These are phyloP conservation scores for Rhizoctonia solani DNA, from an alignment of 1,284 basidiomycete genomes.

Conservation along the genomic window DNA sequence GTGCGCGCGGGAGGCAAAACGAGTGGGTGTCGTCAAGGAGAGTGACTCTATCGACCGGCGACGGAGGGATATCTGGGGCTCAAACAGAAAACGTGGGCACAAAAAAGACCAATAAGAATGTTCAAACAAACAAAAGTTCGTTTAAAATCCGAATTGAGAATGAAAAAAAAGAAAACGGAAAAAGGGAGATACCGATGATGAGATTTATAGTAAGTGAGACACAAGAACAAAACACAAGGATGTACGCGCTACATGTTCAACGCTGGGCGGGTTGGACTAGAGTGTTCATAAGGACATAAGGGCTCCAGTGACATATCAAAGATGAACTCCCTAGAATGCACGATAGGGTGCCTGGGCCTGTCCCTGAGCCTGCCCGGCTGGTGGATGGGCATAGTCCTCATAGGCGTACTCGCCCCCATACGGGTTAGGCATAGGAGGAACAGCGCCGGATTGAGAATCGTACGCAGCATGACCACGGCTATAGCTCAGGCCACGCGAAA, in stretches of 20 bases:
- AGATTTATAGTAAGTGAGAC: background rate
- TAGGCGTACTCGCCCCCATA: constrained; percentile 27
- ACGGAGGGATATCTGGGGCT: constrained; percentile 32
- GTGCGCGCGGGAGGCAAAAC: constrained; percentile 16
- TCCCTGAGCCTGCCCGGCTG: background rate
- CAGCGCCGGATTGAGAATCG: constrained; percentile 24
- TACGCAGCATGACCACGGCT: constrained; percentile 16
- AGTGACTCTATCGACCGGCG: constrained; percentile 34
- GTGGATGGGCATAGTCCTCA: constrained; percentile 5
- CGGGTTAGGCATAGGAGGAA: constrained; percentile 13
- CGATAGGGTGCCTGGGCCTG: constrained; percentile 25
- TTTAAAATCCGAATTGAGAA: background rate
- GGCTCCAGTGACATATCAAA: background rate
- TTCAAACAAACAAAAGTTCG: constrained; percentile 28
- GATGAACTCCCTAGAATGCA: background rate
- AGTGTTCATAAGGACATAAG: constrained; percentile 21
- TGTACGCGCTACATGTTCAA: constrained; percentile 35
- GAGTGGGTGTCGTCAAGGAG: constrained; percentile 34
- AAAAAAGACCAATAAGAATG: constrained; percentile 16
- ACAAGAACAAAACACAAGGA: constrained; percentile 11
- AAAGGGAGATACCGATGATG: background rate
- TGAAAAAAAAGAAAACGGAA: background rate
- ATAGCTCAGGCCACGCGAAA: constrained; percentile 19
- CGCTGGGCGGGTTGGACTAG: constrained; percentile 1
- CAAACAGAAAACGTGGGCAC: background rate